A percentile compares a stretch with the other conserved stretches of the same genome.
Conservation (phyloP, 495 filamentous ascomycete genomes). For the Penicillium roqueforti region DNA sequence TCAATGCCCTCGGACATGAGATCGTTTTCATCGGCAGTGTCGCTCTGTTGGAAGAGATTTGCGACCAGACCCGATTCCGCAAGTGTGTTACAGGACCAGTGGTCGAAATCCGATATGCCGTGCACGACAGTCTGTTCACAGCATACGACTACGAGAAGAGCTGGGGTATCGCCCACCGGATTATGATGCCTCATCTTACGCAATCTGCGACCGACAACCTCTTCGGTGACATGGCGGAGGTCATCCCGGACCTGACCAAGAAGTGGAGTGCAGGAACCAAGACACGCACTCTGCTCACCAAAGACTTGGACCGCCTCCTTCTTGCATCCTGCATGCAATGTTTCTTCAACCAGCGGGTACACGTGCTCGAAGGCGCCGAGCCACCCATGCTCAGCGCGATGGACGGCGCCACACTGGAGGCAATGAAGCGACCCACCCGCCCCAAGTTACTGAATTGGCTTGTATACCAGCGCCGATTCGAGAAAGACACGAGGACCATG, state of each 20-base stretch:
- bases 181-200: constrained; percentile 24
- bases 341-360: constrained; percentile 38
- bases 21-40: constrained; percentile 53
- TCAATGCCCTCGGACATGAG: constrained; percentile 51
- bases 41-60: constrained; percentile 63
- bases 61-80: constrained; percentile 65
- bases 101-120: constrained; percentile 56
- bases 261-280: constrained; percentile 22
- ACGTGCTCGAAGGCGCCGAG: constrained; percentile 26
- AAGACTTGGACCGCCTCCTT: constrained; percentile 66
- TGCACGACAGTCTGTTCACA: constrained; percentile 72
- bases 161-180: constrained; percentile 55
- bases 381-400: constrained; percentile 36
- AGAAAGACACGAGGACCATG: constrained; percentile 52
- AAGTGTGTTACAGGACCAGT: constrained; percentile 60
- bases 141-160: constrained; percentile 57
- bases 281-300: constrained; percentile 26
- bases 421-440: constrained; percentile 39
- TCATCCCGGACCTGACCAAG: constrained; percentile 24
- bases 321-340: constrained; percentile 64
- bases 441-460: constrained; percentile 36
- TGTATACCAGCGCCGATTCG: constrained; percentile 41
- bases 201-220: constrained; percentile 13
- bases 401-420: constrained; percentile 38
- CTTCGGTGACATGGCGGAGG: constrained; percentile 27